Conservation (phyloP, 352 stramenopile genomes). For the Phytophthora megakarya region DNA sequence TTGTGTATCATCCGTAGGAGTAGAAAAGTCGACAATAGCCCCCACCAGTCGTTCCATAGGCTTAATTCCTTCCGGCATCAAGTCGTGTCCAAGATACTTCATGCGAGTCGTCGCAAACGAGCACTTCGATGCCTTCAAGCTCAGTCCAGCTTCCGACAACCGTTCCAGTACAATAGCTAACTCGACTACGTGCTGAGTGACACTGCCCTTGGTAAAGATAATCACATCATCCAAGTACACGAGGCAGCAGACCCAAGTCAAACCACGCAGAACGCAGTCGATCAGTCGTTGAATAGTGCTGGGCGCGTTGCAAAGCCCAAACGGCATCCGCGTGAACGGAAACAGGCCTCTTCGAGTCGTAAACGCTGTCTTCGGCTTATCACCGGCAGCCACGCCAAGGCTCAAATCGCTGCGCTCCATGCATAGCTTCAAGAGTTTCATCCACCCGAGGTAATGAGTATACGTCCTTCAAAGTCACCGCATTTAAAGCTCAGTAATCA, state of each 20-base stretch:
- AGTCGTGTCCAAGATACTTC: constrained; percentile 33
- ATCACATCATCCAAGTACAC: constrained; percentile 37
- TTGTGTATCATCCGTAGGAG: constrained; percentile 5
- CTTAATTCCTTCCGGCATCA: constrained; percentile 11
- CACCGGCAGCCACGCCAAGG: constrained; percentile 1
- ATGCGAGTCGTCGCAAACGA: constrained; percentile 16
- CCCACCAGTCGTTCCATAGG: constrained; percentile 9
- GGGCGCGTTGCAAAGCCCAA: constrained; percentile 27
- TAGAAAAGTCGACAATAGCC: constrained; percentile 7
- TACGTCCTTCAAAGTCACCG: constrained; percentile 17
- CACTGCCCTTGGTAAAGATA: constrained; percentile 21
- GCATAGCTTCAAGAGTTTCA: constrained; percentile 20
- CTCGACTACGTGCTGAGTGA: constrained; percentile 23
- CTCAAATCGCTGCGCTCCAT: no score
- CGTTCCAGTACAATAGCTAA: constrained; percentile 15
- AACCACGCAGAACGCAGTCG: constrained; percentile 24
- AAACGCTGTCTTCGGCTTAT: constrained; percentile 28
- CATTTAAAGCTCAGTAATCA: constrained; percentile 28
- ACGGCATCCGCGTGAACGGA: constrained; percentile 26
- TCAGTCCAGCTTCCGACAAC: constrained; percentile 5
- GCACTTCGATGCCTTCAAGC: constrained; percentile 28
- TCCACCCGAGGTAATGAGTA: constrained; percentile 25
- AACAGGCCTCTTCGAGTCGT: constrained; percentile 19
- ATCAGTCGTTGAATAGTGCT: constrained; percentile 36
- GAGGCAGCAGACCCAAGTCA: constrained; percentile 28